These are phyloP conservation scores for Aspergillus sp. DNA, from an alignment of 2,329 filamentous ascomycete genomes.

Conservation along the genomic window DNA sequence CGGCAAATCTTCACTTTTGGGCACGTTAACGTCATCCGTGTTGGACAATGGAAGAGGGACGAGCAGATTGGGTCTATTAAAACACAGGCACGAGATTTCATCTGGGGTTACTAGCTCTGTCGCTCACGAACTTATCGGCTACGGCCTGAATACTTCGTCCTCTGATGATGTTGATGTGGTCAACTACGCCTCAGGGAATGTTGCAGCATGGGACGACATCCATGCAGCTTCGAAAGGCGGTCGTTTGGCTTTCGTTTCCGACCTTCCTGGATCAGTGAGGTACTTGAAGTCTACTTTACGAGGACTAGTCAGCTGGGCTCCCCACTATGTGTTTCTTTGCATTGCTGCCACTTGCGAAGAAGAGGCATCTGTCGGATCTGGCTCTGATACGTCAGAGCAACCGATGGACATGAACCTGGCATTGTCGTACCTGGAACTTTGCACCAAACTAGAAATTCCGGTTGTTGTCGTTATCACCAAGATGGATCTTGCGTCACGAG, in stretches of 20 bases:
- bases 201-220: conserved; percentile 92
- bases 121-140: conserved; percentile 89
- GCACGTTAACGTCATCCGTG: conserved; percentile 81
- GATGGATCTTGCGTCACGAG: conserved; percentile 77
- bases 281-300: conserved; percentile 87
- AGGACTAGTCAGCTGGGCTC: conserved; percentile 91
- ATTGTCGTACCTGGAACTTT: conserved; percentile 79
- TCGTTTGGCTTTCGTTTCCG: conserved; percentile 81
- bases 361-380: conserved; percentile 39
- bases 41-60: conserved; percentile 91
- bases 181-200: conserved; percentile 83
- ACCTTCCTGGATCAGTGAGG: conserved; percentile 86
- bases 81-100: conserved; percentile 87
- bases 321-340: conserved; percentile 89
- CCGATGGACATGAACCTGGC: conserved; percentile 66
- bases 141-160: conserved; percentile 46
- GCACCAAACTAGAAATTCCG: conserved; percentile 74
- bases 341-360: conserved; percentile 72
- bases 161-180: conserved; percentile 54
- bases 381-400: conserved; percentile 25
- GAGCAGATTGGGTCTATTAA: conserved; percentile 82
- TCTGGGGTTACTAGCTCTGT: conserved; percentile 94
- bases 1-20: conserved; percentile 88
- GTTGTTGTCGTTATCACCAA: conserved; percentile 86
- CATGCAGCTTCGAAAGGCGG: conserved; percentile 72